Conservation (phyloP, 371 early-diverging fungal genomes). For the Quaeritorhiza haematococci region DNA sequence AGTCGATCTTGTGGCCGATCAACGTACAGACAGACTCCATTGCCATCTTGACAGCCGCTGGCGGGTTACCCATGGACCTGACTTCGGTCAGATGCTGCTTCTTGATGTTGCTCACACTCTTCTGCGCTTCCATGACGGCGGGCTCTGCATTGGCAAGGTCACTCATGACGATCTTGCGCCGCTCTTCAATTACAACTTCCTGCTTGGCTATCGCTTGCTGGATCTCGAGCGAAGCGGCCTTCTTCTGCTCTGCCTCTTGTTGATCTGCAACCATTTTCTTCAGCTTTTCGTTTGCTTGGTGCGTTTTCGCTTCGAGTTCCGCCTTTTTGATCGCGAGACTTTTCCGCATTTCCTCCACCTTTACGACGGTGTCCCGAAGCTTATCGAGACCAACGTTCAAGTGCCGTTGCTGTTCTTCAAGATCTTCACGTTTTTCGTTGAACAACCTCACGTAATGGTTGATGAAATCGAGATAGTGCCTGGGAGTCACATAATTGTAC, state of each 20-base stretch:
- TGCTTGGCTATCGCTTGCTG: conserved; percentile 73
- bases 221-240: conserved; percentile 74
- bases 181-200: conserved; percentile 74
- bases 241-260: conserved; percentile 91
- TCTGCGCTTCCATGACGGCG: conserved; percentile 93
- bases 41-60: conserved; percentile 91
- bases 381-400: conserved; percentile 96
- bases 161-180: conserved; percentile 73
- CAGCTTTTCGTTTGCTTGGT: conserved; percentile 92
- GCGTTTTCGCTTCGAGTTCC: conserved; percentile 84
- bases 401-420: conserved; percentile 98
- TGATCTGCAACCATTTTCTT: conserved; percentile 94
- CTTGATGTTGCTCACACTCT: conserved; percentile 89
- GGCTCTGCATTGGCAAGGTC: conserved; percentile 96
- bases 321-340: conserved; percentile 83
- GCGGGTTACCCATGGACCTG: conserved; percentile 96
- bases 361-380: conserved; percentile 89
- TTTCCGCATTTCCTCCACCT: conserved; percentile 89
- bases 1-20: conserved; percentile 80
- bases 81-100: conserved; percentile 98
- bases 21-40: conserved; percentile 97
- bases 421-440: conserved; percentile 87
- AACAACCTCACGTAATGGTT: conserved; percentile 86
- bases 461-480: conserved; percentile 97
- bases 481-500: conserved; percentile 86